Evolutionary conservation across 176 grass and related monocot genomes (phyloP), one percentile per base, ranked within the genome.

Genomic region (Carex parvula): DNA sequence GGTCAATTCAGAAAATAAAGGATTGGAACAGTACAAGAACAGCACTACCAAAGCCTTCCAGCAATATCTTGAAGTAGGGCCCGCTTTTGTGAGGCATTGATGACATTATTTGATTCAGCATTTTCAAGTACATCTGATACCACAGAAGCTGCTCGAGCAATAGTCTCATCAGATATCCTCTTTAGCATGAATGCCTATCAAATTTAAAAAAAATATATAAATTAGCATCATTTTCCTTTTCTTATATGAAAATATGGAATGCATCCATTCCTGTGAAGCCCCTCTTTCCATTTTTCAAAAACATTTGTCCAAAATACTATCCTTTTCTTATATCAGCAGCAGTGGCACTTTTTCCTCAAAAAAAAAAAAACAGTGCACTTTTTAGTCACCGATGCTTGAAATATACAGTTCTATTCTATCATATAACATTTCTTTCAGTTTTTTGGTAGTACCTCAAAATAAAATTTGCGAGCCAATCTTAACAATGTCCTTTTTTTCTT

Each of bases 171-270:
- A 0, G 84, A 79, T 60, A 92, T 88, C 87, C 88, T 94, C 86
- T 97, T 97, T 71, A 94, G 85, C 94, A 97, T 92, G 62, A 97
- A 97, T 53, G 91, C 90, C 94, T 97, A 79, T 75, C 20, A 84
- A 16, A 59, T 57, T 22, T 82, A 46, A 84, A 79, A 82, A n/a
- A 62, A 30, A 79, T 8, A 68, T 32, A 57, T 56, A 77, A 30
- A 76, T 33, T 16, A 78, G 52, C 26, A 17, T 55, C 26, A 57
- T 78, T 62, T 22, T 62, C 1, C 73, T 3, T 56, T 77, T 54
- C 22, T 32, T 57, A 21, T 57, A 57, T 35, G 52, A 48, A 78
- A 17, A 54, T 6, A 54, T 78, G 15, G 21, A 74, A 52, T 14
- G 70, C 10, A 74, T 53, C 21, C 11, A 22, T 50, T 50, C 20